phyloP scores from a whole-genome alignment of 306 rosid species.

The Abrus pulchellus region DNA sequence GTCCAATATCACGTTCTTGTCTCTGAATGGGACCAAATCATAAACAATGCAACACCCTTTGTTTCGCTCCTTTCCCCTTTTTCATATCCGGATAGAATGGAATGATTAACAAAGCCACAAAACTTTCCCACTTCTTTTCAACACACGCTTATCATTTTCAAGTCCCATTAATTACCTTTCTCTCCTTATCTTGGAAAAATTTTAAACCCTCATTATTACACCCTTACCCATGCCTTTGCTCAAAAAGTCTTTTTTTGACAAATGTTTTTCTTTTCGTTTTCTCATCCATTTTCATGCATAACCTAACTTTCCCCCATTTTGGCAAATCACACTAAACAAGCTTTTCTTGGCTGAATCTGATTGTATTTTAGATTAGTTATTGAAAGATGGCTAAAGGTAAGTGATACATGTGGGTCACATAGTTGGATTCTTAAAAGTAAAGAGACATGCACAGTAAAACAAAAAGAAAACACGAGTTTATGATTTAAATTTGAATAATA shows the following conservation, averaged over 20 bases:
- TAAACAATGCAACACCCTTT: slow-evolving; percentile 5
- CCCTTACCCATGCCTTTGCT: background rate
- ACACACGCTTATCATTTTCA: slow-evolving; percentile 13
- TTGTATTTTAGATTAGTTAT: background rate
- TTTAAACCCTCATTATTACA: slow-evolving; percentile 4
- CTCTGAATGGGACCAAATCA: slow-evolving; percentile 46
- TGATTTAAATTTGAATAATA: no score
- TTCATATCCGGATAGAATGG: slow-evolving; percentile 20
- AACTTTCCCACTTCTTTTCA: slow-evolving; percentile 37
- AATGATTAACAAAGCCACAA: slow-evolving; percentile 13
- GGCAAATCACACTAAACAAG: slow-evolving; percentile 4
- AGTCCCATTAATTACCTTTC: slow-evolving; percentile 20
- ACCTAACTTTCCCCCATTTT: background rate
- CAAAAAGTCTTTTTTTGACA: slow-evolving; percentile 5
- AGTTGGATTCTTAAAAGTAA: no score
- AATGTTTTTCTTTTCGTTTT: background rate
- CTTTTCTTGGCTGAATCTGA: background rate
- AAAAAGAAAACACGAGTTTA: no score
- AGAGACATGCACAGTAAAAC: no score
- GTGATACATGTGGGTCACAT: no score
- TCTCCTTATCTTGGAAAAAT: background rate
- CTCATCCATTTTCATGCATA: no score
- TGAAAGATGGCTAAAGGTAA: background rate
- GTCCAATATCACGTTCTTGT: slow-evolving; percentile 58
- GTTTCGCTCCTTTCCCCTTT: slow-evolving; percentile 11